These are phyloP conservation scores for Zostera marina DNA, from an alignment of 116 monocot species.

Conservation along the genomic window DNA sequence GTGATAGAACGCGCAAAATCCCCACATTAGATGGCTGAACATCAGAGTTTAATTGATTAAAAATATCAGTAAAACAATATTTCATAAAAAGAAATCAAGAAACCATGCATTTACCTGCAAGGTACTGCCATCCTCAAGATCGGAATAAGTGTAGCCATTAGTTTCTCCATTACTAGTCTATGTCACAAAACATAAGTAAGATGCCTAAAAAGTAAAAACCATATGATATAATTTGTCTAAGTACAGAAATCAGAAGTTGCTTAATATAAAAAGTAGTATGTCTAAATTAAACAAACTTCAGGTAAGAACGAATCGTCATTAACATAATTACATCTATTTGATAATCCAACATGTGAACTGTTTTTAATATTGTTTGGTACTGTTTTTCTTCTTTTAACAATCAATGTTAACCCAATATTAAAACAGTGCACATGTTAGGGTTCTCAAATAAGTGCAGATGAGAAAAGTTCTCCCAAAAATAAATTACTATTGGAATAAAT, in stretches of 20 bases:
- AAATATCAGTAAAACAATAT: not conserved
- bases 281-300: no score
- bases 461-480: no score
- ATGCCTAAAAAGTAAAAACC: not conserved
- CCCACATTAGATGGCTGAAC: slow-evolving; percentile 76
- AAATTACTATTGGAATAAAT: no score
- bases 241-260: not conserved
- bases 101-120: slow-evolving; percentile 32
- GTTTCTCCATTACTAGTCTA: slow-evolving; percentile 1
- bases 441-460: no score
- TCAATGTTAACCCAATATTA: no score
- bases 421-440: no score
- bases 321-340: no score
- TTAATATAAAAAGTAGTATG: no score
- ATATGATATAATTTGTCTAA: not conserved
- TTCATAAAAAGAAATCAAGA: slow-evolving; percentile 1
- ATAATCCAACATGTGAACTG: no score
- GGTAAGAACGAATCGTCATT: no score
- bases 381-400: no score
- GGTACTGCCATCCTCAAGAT: slow-evolving; percentile 69
- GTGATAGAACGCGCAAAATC: slow-evolving; percentile 47
- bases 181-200: not conserved
- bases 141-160: slow-evolving; percentile 16
- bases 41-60: not conserved
- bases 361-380: no score